A percentile compares a stretch with the other conserved stretches of the same genome.
These are phyloP conservation scores for Periconia digitata DNA, from an alignment of 2,329 filamentous ascomycete species.

Conservation along the genomic window DNA sequence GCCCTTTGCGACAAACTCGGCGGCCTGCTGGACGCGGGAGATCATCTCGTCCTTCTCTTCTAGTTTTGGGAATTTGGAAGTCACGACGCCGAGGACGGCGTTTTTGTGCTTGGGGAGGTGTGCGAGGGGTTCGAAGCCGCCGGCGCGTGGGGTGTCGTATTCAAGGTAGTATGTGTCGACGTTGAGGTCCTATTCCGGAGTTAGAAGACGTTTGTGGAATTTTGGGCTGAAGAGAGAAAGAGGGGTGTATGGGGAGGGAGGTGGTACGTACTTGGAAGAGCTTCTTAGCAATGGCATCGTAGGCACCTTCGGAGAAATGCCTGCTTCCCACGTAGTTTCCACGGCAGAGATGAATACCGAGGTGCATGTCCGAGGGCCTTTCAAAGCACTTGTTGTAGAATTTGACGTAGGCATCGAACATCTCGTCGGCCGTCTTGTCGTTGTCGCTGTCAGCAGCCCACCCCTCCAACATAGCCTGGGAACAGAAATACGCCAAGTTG, in stretches of 20 bases:
- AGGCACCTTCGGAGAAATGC: conserved; percentile 52
- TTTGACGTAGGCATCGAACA: conserved; percentile 73
- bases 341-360: conserved; percentile 73
- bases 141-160: conserved; percentile 52
- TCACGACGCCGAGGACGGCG: conserved; percentile 51
- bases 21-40: conserved; percentile 51
- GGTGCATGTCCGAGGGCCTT: conserved; percentile 69
- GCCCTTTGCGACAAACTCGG: conserved; percentile 70
- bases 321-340: conserved; percentile 51
- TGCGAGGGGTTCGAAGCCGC: conserved; percentile 51
- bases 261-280: conserved; percentile 37
- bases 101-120: conserved; percentile 51
- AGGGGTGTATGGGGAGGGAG: not conserved
- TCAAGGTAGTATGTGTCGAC: conserved; percentile 46
- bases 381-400: conserved; percentile 73
- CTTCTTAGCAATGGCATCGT: conserved; percentile 50
- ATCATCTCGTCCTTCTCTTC: conserved; percentile 52
- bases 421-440: conserved; percentile 66
- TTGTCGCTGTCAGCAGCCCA: conserved; percentile 65
- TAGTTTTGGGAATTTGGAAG: conserved; percentile 49
- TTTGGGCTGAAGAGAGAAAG: no score
- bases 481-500: conserved; percentile 49
- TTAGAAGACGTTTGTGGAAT: not conserved
- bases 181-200: conserved; percentile 34
- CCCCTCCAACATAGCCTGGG: conserved; percentile 39